These are phyloP conservation scores for Aspergillus versicolor DNA, from an alignment of 2,329 filamentous ascomycete genomes.

Conservation along the genomic window DNA sequence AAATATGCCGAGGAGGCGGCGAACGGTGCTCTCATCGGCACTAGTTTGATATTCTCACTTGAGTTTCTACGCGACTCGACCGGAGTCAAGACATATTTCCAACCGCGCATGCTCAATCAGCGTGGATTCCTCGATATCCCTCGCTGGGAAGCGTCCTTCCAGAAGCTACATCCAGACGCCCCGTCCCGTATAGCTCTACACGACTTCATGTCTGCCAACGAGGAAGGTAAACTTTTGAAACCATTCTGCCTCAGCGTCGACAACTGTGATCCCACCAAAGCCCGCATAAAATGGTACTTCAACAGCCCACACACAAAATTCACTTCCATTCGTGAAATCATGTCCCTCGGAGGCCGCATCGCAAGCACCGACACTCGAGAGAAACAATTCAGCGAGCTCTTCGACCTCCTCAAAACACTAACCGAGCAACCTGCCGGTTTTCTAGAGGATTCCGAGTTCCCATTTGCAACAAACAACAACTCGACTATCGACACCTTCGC, in stretches of 20 bases:
- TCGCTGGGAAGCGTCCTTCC: slow-evolving; percentile 4
- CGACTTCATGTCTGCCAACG: background rate
- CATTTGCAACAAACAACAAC: background rate
- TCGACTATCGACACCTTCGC: background rate
- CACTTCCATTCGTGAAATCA: slow-evolving; percentile 6
- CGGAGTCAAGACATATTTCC: slow-evolving; percentile 6
- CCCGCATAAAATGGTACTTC: slow-evolving; percentile 9
- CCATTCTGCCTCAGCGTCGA: slow-evolving; percentile 10
- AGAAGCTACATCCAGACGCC: background rate
- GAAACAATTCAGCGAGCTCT: slow-evolving; percentile 1
- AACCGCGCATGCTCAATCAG: slow-evolving; percentile 5
- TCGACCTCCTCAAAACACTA: slow-evolving; percentile 5
- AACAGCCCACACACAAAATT: slow-evolving; percentile 8
- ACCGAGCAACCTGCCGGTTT: background rate
- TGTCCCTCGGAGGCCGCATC: slow-evolving; percentile 4
- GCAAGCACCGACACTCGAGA: background rate
- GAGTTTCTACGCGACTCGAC: slow-evolving; percentile 1
- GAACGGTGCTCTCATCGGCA: background rate
- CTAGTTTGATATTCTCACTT: slow-evolving; percentile 5
- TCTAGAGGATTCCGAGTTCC: background rate
- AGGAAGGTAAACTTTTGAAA: slow-evolving; percentile 3
- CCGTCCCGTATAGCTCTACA: background rate
- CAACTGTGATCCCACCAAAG: slow-evolving; percentile 4
- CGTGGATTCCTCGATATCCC: background rate
- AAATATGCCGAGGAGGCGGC: background rate